Evolutionary conservation across 2,329 filamentous ascomycete genomes (phyloP), one percentile per base, ranked within the genome.

Genomic region (Grosmannia serpens): DNA sequence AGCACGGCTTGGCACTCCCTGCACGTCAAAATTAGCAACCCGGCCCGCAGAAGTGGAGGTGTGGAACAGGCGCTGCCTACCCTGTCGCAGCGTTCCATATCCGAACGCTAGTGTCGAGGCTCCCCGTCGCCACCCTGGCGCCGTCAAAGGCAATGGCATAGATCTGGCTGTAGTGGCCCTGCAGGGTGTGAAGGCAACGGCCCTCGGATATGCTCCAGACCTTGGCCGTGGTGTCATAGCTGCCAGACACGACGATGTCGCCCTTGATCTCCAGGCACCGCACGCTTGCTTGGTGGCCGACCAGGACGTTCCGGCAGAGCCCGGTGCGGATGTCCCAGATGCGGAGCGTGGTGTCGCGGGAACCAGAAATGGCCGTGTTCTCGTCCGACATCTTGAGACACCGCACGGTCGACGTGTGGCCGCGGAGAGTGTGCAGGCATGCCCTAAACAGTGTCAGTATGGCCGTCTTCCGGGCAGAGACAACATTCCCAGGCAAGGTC

Each of bases 181-280:
- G 86, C 46, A 99, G 78, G 0, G 91, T 96, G 64, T 92, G 86
- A 58, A 97, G 76, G 70, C 94, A 99, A 62, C 90, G 85, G 33
- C 94, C 94, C 73, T 96, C 89, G 2, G 90, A 95, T 56, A 99
- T 97, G 71, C 89, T 96, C 94, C 94, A 99, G 59, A 99, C 92
- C 66, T 91, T 87, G 26, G 94, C 94, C 26, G 90, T 96, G 8
- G 94, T 96, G 70, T 99, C 94, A 73, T 99, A 99, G 71, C 91
- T 96, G 59, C 94, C 94, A 33, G 91, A 96, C n/a, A 99, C 94
- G 47, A 97, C 89, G 63, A 96, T 85, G 72, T 99, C 92, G 58
- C 91, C 94, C 70, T 96, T 90, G 67, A 97, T 96, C 69, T 96
- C 94, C 49, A 99, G 78, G 70, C 92, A 99, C 63, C 92, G 82